Evolutionary conservation across 495 filamentous ascomycete species (phyloP).

Genomic region (Jackrogersella minutella): DNA sequence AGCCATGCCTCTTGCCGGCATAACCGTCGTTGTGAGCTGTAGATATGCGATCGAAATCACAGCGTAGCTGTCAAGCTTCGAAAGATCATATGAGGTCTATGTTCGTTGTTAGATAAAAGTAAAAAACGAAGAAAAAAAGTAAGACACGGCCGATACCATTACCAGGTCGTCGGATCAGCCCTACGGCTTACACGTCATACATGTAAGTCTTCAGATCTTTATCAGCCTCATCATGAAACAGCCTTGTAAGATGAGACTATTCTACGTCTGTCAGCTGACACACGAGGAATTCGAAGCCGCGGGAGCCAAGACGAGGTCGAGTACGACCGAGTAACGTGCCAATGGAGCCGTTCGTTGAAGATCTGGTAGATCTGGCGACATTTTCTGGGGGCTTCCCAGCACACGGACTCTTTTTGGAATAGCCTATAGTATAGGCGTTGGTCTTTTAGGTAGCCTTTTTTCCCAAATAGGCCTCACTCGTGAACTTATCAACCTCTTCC

Average conservation of each 20-base stretch:
- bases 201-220: constrained; percentile 8
- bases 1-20: neutral
- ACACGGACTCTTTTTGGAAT: constrained; percentile 16
- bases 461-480: constrained; percentile 14
- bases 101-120: no score
- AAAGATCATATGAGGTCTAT: no score
- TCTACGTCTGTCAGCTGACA: constrained; percentile 23
- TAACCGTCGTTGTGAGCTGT: neutral
- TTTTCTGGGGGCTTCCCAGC: constrained; percentile 16
- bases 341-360: neutral
- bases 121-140: neutral
- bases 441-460: constrained; percentile 12
- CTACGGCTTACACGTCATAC: constrained; percentile 21
- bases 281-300: neutral
- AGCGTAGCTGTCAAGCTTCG: neutral
- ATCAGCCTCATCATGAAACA: constrained; percentile 24
- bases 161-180: constrained; percentile 37
- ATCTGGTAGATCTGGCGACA: constrained; percentile 21
- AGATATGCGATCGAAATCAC: neutral
- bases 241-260: constrained; percentile 8
- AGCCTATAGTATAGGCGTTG: constrained; percentile 28
- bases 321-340: constrained; percentile 3
- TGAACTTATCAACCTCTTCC: constrained; percentile 19
- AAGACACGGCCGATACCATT: neutral
- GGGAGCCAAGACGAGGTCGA: constrained; percentile 13